Evolutionary conservation across 2,329 filamentous ascomycete genomes (phyloP), one percentile per base, ranked within the genome.

Genomic region (Sordariomycetes sp.): DNA sequence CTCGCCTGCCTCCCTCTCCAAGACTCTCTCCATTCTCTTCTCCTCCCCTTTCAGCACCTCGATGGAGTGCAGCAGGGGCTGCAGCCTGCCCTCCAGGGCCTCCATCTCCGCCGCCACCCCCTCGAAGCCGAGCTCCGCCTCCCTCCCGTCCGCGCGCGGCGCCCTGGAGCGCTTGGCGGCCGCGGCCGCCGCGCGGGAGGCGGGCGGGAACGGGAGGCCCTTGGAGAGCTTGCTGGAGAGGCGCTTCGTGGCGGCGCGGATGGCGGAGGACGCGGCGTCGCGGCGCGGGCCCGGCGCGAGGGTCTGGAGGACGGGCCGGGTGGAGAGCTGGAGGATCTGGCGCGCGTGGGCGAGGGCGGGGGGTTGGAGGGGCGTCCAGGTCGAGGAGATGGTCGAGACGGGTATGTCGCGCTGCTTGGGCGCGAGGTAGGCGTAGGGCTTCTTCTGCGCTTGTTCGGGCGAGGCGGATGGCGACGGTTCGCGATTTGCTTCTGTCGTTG

Each of bases 141-240:
- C 80, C 55, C 81, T 76, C 18, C 76, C 73, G 8, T 72, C 75
- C 24, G 72, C 68, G 25, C 65, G 65, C 66, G 34, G 64, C 60
- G 57, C 56, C 59, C 61, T 54, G 37, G 53, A 54, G 18, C 16
- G 58, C 57, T 12, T 43, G 10, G 54, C 55, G 35, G 57, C 54
- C 14, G 40, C 20, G 5, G 59, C 59, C 20, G 67, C 61, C 5
- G 64, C 61, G 54, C 67, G 64, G 1, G 71, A 67, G 2, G 79
- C 75, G 0, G 81, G 82, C 1, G 87, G 87, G 65, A 90, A 88
- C n/a, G 85, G 85, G 56, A 88, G 74, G 12, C 81, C 82, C 37
- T 77, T 78, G 18, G 74, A 69, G 6, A 89, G 71, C 65, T 85
- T 86, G 54, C 74, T 77, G 40, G 79, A 71, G 37, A 90, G 73